A percentile compares a stretch with the other conserved stretches of the same genome.
These are phyloP conservation scores for Magnusiomyces sp. DNA, from an alignment of 1,139 yeast species.

Conservation along the genomic window DNA sequence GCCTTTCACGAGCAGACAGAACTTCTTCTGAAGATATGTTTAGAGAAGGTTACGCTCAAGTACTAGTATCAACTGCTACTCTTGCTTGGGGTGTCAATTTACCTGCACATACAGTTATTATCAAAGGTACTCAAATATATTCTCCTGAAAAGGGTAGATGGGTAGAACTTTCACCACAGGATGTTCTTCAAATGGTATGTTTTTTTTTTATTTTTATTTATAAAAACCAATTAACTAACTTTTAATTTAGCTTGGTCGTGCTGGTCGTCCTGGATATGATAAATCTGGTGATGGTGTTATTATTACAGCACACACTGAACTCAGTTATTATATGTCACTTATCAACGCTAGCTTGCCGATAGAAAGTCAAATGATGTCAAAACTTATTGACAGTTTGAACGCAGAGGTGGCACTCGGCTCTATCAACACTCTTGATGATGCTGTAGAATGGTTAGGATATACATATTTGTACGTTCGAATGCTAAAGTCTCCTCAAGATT, in stretches of 20 bases:
- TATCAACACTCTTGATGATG: constrained; percentile 53
- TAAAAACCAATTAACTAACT: not conserved
- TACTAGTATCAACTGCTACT: constrained; percentile 88
- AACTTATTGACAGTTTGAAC: constrained; percentile 65
- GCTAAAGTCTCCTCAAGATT: constrained; percentile 62
- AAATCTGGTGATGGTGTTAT: constrained; percentile 90
- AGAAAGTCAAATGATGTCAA: constrained; percentile 74
- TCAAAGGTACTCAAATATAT: constrained; percentile 91
- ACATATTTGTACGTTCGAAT: constrained; percentile 78
- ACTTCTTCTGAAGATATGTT: constrained; percentile 75
- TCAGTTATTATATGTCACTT: constrained; percentile 81
- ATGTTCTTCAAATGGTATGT: constrained; percentile 70
- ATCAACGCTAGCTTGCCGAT: constrained; percentile 87
- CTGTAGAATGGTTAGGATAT: constrained; percentile 67
- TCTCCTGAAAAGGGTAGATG: constrained; percentile 85
- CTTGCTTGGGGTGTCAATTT: constrained; percentile 98
- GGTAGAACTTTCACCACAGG: constrained; percentile 89
- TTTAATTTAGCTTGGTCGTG: constrained; percentile 53
- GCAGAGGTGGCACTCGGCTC: constrained; percentile 82
- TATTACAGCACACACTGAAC: constrained; percentile 76
- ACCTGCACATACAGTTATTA: constrained; percentile 93
- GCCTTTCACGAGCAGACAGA: constrained; percentile 66
- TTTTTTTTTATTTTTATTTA: constrained; percentile 23
- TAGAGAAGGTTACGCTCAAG: constrained; percentile 76
- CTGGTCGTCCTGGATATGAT: constrained; percentile 95